Evolutionary conservation across 352 stramenopile genomes (phyloP), one percentile per base, ranked within the genome.

Genomic region (Blastocystis sp.): DNA sequence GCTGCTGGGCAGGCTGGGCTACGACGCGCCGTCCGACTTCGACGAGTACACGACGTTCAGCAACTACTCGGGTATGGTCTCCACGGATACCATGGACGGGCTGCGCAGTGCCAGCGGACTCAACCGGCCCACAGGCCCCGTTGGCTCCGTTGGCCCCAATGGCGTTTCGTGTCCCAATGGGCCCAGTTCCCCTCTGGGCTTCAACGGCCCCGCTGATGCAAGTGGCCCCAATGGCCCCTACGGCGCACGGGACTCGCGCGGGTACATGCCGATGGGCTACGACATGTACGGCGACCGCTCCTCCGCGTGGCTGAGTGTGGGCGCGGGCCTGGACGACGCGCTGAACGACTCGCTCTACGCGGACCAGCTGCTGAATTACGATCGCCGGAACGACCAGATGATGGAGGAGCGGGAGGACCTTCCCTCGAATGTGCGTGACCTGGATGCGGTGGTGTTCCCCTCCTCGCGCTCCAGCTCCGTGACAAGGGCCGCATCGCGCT

Each of bases 361-460:
- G 6, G 48, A 57, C 48, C 48, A 14, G 6, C 48, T 57, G 48
- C 14, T 57, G 6, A 57, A 57, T 14, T 57, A 57, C 48, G 48
- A 57, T 14, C 48, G 48, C 6, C 6, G 6, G 48, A 59, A 69
- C 59, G 74, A 84, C 42, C 48, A 54, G 14, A 84, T 84, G 21
- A 17, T 76, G 66, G 57, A 84, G n/a, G 74, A 84, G 9, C 59
- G 59, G 24, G 74, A 84, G 34, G 74, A 84, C 45, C 38, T 63
- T 7, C 74, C 74, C n/a, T 59, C 66, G 54, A 84, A 40, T 19
- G 21, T 84, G 9, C 74, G 60, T 14, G 74, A 84, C 40, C 74
- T 57, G 3, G 74, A 84, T 19, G 45, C 54, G 0, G 24, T 84
- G 7, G 61, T 84, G 54, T 84, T 84, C 54, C 74, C 74, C 11